Evolutionary conservation across 805 yeast species (phyloP).

Genomic region (Saccharomycopsis vini): DNA sequence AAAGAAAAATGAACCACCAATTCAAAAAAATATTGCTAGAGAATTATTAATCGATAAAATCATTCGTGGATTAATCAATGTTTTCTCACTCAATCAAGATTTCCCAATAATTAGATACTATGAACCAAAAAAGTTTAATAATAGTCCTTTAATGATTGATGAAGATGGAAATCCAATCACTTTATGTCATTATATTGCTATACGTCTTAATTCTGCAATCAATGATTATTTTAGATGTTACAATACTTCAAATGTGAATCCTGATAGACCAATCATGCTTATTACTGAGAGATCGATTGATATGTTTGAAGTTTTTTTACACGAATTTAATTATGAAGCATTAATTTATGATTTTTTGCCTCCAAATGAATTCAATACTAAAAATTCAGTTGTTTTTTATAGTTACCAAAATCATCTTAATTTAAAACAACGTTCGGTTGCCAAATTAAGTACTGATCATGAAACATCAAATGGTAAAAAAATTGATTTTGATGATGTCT

Average conservation of each 20-base stretch:
- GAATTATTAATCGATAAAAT: slow-evolving; percentile 29
- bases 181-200: no score
- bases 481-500: no score
- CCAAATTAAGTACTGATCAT: no score
- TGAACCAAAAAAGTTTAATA: slow-evolving; percentile 32
- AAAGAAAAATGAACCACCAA: background rate
- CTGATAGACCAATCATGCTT: slow-evolving; percentile 61
- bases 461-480: no score
- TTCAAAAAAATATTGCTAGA: background rate
- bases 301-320: slow-evolving; percentile 71
- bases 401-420: slow-evolving; percentile 46
- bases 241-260: slow-evolving; percentile 59
- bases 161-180: no score
- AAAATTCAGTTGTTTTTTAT: slow-evolving; percentile 27
- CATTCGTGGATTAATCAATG: slow-evolving; percentile 56
- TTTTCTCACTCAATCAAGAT: slow-evolving; percentile 77
- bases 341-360: slow-evolving; percentile 67
- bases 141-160: background rate
- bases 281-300: slow-evolving; percentile 82
- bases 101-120: slow-evolving; percentile 79
- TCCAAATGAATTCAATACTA: slow-evolving; percentile 37
- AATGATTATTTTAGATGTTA: slow-evolving; percentile 69
- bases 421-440: no score
- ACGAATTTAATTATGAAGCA: slow-evolving; percentile 87
- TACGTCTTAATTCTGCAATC: slow-evolving; percentile 24